Conservation (phyloP, 805 yeast species). For the Yamadazyma scolyti region DNA sequence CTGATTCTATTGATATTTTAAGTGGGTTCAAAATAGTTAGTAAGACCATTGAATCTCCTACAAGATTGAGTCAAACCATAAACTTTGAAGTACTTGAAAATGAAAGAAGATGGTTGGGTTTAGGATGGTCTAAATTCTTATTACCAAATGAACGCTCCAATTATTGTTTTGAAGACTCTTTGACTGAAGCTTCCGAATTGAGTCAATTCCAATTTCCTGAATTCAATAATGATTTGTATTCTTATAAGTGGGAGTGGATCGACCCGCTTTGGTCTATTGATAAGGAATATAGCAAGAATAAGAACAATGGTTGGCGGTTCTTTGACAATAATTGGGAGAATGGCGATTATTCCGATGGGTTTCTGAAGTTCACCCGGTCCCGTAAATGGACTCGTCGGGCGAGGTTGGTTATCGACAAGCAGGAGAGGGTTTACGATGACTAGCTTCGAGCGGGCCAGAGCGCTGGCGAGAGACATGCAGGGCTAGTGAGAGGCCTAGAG, state of each 20-base stretch:
- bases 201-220: slow-evolving; percentile 45
- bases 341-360: slow-evolving; percentile 39
- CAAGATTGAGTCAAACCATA: slow-evolving; percentile 44
- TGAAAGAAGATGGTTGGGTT: slow-evolving; percentile 59
- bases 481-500: no score
- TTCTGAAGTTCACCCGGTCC: slow-evolving; percentile 48
- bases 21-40: slow-evolving; percentile 37
- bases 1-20: slow-evolving; percentile 12
- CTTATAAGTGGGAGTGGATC: slow-evolving; percentile 55
- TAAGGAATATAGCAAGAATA: slow-evolving; percentile 31
- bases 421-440: slow-evolving; percentile 6
- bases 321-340: slow-evolving; percentile 50
- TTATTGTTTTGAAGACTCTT: slow-evolving; percentile 42
- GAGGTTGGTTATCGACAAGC: slow-evolving; percentile 22
- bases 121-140: slow-evolving; percentile 54
- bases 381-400: slow-evolving; percentile 52
- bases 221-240: slow-evolving; percentile 31
- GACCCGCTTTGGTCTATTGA: slow-evolving; percentile 52
- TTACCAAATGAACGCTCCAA: slow-evolving; percentile 51
- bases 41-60: slow-evolving; percentile 35
- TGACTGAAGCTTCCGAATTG: slow-evolving; percentile 19
- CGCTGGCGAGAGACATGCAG: no score
- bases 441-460: no score
- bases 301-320: slow-evolving; percentile 52
- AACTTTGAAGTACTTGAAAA: slow-evolving; percentile 52